Evolutionary conservation across 352 stramenopile species (phyloP).

Genomic region (Thalassiosira oceanica): DNA sequence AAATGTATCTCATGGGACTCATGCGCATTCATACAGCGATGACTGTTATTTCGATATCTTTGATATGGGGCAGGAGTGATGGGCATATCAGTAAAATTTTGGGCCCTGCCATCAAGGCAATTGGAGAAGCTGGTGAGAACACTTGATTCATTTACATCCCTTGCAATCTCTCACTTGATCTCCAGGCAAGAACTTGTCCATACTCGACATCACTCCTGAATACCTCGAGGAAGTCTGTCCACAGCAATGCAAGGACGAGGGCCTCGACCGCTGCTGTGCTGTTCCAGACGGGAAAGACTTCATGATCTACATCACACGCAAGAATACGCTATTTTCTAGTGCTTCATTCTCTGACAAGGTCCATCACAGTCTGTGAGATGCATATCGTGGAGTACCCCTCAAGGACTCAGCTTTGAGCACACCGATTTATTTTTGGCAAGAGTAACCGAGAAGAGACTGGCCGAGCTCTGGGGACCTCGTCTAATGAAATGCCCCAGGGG

Average conservation of each 20-base stretch:
- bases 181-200: conserved; percentile 16
- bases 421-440: conserved; percentile 25
- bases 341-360: conserved; percentile 36
- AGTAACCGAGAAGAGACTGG: conserved; percentile 19
- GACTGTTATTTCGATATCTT: conserved; percentile 7
- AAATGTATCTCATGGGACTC: conserved; percentile 13
- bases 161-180: too few relatives aligned
- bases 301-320: conserved; percentile 22
- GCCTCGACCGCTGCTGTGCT: conserved; percentile 13
- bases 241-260: conserved; percentile 17
- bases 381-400: conserved; percentile 25
- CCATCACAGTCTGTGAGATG: conserved; percentile 10
- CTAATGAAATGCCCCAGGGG: conserved; percentile 21
- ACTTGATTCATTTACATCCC: too few relatives aligned
- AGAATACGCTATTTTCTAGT: conserved; percentile 26
- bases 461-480: conserved; percentile 19
- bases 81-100: background rate
- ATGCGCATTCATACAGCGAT: conserved; percentile 12
- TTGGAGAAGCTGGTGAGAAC: conserved; percentile 9
- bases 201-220: conserved; percentile 17
- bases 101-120: background rate
- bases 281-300: conserved; percentile 37
- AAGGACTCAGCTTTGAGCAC: conserved; percentile 26
- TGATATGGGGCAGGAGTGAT: conserved; percentile 6
- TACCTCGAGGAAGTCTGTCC: conserved; percentile 13